Base-by-base conservation (phyloP, 208 protist genomes). In the Crithidia thermophila region DNA sequence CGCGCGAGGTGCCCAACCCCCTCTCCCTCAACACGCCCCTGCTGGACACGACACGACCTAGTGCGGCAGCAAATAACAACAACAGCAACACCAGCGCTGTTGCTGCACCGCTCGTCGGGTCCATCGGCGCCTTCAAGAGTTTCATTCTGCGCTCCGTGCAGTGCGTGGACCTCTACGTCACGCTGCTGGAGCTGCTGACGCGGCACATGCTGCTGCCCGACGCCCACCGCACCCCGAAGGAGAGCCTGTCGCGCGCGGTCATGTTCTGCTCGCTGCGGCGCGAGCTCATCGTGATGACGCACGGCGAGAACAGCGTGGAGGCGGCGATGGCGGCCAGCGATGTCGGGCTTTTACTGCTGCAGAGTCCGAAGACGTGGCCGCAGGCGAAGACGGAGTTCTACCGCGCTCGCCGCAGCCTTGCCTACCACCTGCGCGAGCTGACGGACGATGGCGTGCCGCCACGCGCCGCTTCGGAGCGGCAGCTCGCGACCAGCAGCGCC, bases 301-400 rank as follows among this genome's bases (percentile, higher is more conserved):
- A 78, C 64, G 81, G 81, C 34, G 72, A 81, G 40, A 39, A 51
- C 30, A 81, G 72, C 53, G 33, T 77, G 2, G 76, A 86, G 63
- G 81, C 77, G 20, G 72, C 73, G n/a, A 70, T 79, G 33, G 76
- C 77, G 56, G 70, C 67, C 10, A 77, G 75, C 28, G 81, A 81
- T 49, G 28, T 78, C 0, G 76, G 66, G 1, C 59, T 80, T 36
- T 47, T 81, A 18, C 62, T 77, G 23, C 56, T 79, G 65, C 75
- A 72, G 51, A 73, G 60, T 23, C 49, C 50, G 1, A 52, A 72
- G 46, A 76, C 68, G 45, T 74, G 67, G 67, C 39, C 47, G 42
- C 72, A 77, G 46, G 81, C 81, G 34, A 69, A 68, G 43, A 71
- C 63, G 50, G 81, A 82, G 63, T 74, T 86, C 34, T 58, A 58